Percentiles rank a stretch among this genome's conserved stretches.
phyloP scores from a whole-genome alignment of 2,329 filamentous ascomycete genomes.

The Sporothrix phasma region DNA sequence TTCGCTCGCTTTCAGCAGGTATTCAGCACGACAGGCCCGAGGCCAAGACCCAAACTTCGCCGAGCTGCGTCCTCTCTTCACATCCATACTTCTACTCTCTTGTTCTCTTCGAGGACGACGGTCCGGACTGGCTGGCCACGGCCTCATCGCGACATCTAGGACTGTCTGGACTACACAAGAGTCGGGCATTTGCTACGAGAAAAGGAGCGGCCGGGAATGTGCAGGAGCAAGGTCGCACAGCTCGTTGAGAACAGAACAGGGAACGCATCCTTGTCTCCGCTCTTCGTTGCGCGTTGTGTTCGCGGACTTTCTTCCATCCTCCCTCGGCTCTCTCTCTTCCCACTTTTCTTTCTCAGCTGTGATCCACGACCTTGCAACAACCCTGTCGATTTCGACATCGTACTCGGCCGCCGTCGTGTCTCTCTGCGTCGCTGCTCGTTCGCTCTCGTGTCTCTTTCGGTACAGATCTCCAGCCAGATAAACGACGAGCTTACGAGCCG shows the following conservation, averaged over 20 bases:
- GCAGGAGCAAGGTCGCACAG: background rate
- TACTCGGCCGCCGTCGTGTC: background rate
- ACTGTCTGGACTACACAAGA: background rate
- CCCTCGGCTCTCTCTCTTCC: background rate
- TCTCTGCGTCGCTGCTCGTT: background rate
- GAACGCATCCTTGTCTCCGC: constrained; percentile 1
- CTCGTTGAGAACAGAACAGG: background rate
- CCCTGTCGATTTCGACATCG: background rate
- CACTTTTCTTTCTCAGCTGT: background rate
- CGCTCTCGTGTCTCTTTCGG: background rate
- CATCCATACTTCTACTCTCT: background rate
- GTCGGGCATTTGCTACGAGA: background rate
- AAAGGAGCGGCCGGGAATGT: background rate
- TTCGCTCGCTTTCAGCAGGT: background rate
- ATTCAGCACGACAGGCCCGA: background rate
- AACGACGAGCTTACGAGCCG: too few species aligned
- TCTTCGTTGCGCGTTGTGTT: background rate
- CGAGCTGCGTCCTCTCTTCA: background rate
- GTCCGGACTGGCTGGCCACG: background rate
- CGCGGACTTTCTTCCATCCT: background rate
- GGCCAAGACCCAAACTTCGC: background rate
- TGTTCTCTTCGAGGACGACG: background rate
- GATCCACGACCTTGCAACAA: background rate
- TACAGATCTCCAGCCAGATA: background rate
- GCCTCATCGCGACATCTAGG: background rate